Evolutionary conservation across 306 rosid species (phyloP), one percentile per base, ranked within the genome.

Genomic region (Rosa rugosa): DNA sequence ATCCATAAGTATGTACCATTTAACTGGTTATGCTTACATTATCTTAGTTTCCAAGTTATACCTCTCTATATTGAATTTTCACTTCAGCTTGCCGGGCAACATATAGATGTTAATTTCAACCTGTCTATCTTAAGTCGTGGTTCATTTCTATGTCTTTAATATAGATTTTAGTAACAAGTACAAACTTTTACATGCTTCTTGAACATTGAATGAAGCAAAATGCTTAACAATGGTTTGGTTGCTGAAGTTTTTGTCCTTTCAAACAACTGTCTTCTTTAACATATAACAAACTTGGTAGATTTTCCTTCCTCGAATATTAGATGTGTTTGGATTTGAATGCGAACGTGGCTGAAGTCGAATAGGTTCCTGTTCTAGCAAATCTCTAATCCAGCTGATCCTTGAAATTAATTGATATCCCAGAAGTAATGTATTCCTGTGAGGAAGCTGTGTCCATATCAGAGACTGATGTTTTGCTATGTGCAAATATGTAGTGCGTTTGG

Each of bases 1-100:
- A 88, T 95, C 57, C 98, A 93, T 57, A 95, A 91, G 98, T 95
- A 91, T 86, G 96, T 79, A 38, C 25, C 11, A 25, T 74, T 64
- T 64, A 38, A 47, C 12, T 51, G 8, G 11, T 23, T 17, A 27
- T 47, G 31, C 25, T 20, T 54, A 20, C 25, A 11, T 10, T 1
- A 1, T 7, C 38, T 11, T 60, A 11, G 1, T 23, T 60, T 22
- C 38, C 17, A 10, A 23, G 17, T 60, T 60, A 60, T 6, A 60
- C 67, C 17, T 62, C 38, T 23, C 7, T 23, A 62, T 62, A 56
- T 56, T 3, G 13, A n/a, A 56, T 3, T n/a, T 8, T n/a, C 63
- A 20, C 62, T 56, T 56, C n/a, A 56, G 25, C 11, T 23, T 53
- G 22, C 66, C 1, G 7, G 23, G 64, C 34, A 57, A 57, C 36